A percentile compares a stretch with the other conserved stretches of the same genome.
Conservation (phyloP, 2,329 filamentous ascomycete species). For the Sporothrix globosa region DNA sequence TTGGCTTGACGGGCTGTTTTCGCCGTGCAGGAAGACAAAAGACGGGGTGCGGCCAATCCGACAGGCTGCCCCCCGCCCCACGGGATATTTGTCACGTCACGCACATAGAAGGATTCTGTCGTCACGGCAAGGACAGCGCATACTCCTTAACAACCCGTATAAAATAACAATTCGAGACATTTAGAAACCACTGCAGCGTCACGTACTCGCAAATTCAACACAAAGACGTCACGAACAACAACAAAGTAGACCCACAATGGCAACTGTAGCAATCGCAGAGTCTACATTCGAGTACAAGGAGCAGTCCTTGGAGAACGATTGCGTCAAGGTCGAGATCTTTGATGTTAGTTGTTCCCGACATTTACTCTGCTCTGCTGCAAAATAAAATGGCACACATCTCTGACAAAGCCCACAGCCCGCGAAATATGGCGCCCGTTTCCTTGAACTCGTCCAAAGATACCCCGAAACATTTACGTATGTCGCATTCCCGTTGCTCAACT, state of each 20-base stretch:
- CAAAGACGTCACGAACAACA: neutral
- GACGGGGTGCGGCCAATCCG: too few relatives aligned
- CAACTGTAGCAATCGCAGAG: neutral
- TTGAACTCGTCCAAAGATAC: conserved; percentile 1
- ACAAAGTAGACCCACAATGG: neutral
- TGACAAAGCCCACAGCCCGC: neutral
- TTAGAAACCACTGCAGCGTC: too few relatives aligned
- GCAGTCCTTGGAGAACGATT: neutral
- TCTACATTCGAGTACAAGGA: neutral
- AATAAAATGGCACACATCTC: neutral
- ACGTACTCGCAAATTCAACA: too few relatives aligned
- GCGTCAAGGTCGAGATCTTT: conserved; percentile 7
- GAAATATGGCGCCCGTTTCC: neutral
- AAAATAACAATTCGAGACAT: too few relatives aligned
- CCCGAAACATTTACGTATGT: conserved; percentile 23
- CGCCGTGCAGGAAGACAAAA: neutral
- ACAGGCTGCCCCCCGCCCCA: neutral
- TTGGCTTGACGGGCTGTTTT: neutral
- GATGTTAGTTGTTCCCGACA: neutral
- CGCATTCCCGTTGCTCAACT: conserved; percentile 19
- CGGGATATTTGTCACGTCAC: too few relatives aligned
- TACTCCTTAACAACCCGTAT: too few relatives aligned
- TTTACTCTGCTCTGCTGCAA: too few relatives aligned
- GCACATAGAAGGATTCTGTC: too few relatives aligned
- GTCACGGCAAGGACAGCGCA: too few relatives aligned